Evolutionary conservation across 2,329 filamentous ascomycete species (phyloP), one percentile per base, ranked within the genome.

Genomic region (Diaporthe velutina): DNA sequence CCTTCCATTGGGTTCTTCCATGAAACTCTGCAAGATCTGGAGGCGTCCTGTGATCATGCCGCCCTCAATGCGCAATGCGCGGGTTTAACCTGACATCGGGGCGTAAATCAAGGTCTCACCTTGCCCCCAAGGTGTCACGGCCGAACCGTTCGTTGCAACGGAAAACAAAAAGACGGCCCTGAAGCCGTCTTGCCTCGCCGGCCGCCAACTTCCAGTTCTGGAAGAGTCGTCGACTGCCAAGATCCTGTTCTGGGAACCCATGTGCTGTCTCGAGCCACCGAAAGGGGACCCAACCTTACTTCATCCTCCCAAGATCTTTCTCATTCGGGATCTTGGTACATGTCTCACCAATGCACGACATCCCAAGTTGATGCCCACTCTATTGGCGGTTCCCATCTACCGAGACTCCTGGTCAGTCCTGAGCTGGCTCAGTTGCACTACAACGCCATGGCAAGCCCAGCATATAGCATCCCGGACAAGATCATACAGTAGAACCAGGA

Each of bases 311-410:
- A 54, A 54, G 30, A 48, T 54, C 48, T 40, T 28, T 30, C 64
- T 68, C 64, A 5, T 25, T 22, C 33, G 40, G 48, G 33, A 54
- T 54, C 64, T 68, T 68, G 48, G 64, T 40, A 28, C 64, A 68
- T 33, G 64, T 68, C 48, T 54, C 64, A 68, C 64, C 33, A 68
- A 68, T 68, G 64, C 64, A 68, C 48, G 15, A 54, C 64, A 40
- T 52, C 64, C 33, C 64, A 40, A 68, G 33, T 30, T 38, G 61
- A 35, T 68, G 64, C n/a, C 22, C 48, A 40, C 48, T 28, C 33
- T 22, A 40, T 68, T 54, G 33, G 64, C 33, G 48, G 45, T 25
- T 25, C 7, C 30, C 33, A 54, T 68, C 64, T 54, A 68, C 64
- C 64, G 64, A 54, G 25, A 54, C 40, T 54, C 48, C 64, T 54